Evolutionary conservation across 2,329 filamentous ascomycete species (phyloP).

Genomic region (Xylariaceae sp.): DNA sequence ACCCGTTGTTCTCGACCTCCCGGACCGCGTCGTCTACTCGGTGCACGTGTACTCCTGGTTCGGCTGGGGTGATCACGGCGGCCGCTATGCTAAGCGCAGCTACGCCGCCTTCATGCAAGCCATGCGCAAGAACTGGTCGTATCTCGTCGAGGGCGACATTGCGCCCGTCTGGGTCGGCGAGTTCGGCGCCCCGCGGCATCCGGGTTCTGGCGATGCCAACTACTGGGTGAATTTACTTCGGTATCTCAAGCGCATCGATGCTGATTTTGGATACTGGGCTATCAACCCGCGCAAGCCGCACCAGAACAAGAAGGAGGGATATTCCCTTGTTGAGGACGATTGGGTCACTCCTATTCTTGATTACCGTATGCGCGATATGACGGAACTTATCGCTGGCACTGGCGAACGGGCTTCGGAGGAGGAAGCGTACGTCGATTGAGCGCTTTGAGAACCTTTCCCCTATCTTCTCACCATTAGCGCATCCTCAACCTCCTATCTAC

Average conservation of each 20-base stretch:
- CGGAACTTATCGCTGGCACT: conserved; percentile 43
- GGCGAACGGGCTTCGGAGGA: background rate
- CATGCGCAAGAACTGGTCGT: conserved; percentile 63
- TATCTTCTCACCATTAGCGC: background rate
- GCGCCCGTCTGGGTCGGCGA: conserved; percentile 66
- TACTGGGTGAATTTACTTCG: conserved; percentile 62
- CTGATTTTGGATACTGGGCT: conserved; percentile 67
- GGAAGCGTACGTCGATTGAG: background rate
- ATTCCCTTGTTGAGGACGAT: conserved; percentile 57
- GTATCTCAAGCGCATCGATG: conserved; percentile 53
- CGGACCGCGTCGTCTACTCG: conserved; percentile 58
- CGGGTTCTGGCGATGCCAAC: conserved; percentile 52
- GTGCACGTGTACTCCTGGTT: conserved; percentile 66
- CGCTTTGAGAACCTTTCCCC: background rate
- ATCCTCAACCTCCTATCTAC: too few species aligned
- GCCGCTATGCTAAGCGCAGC: conserved; percentile 54
- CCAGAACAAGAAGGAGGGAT: conserved; percentile 52
- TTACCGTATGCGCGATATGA: conserved; percentile 58
- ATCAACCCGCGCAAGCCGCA: conserved; percentile 61
- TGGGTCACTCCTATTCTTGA: conserved; percentile 59
- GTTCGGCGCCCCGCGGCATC: conserved; percentile 53
- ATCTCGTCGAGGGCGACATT: conserved; percentile 50
- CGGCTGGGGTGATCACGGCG: conserved; percentile 58
- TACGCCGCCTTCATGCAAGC: conserved; percentile 58
- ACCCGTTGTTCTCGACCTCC: conserved; percentile 52